These are phyloP conservation scores for Calonectria ilicicola DNA, from an alignment of 2,329 filamentous ascomycete species.

Conservation along the genomic window DNA sequence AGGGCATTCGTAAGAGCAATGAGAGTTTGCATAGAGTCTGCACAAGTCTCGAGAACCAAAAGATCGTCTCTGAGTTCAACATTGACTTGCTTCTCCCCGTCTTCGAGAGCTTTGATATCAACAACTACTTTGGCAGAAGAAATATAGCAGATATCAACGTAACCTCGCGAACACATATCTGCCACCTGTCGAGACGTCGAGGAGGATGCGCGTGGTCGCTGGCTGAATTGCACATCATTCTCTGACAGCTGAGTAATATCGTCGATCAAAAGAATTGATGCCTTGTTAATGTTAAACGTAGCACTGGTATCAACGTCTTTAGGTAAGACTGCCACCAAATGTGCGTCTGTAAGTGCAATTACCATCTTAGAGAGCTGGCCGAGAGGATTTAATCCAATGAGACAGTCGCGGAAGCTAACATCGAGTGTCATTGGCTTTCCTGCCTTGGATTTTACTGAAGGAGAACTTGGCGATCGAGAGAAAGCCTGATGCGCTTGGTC, in stretches of 20 bases:
- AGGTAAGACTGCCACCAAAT: conserved; percentile 75
- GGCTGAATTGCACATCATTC: conserved; percentile 22
- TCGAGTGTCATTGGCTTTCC: conserved; percentile 75
- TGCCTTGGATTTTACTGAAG: conserved; percentile 43
- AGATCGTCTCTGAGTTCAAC: conserved; percentile 88
- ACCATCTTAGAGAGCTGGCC: conserved; percentile 80
- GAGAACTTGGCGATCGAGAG: conserved; percentile 39
- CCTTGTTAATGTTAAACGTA: conserved; percentile 79
- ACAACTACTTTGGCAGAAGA: conserved; percentile 81
- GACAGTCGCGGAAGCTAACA: conserved; percentile 82
- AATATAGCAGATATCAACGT: conserved; percentile 87
- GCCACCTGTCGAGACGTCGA: conserved; percentile 63
- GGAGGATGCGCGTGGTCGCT: conserved; percentile 46
- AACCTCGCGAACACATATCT: conserved; percentile 75
- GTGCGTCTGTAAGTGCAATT: conserved; percentile 82
- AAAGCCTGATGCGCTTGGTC: conserved; percentile 69
- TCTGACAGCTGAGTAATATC: conserved; percentile 62
- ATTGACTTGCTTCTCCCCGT: conserved; percentile 76
- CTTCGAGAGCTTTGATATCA: conserved; percentile 64
- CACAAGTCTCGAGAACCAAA: conserved; percentile 92
- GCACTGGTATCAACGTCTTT: conserved; percentile 74
- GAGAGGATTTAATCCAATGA: conserved; percentile 86
- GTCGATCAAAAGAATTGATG: conserved; percentile 86
- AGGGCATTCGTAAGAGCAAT: conserved; percentile 83
- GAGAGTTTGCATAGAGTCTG: conserved; percentile 95